Evolutionary conservation across 768 basidiomycete genomes (phyloP).

Genomic region (Mycena capillaripes): DNA sequence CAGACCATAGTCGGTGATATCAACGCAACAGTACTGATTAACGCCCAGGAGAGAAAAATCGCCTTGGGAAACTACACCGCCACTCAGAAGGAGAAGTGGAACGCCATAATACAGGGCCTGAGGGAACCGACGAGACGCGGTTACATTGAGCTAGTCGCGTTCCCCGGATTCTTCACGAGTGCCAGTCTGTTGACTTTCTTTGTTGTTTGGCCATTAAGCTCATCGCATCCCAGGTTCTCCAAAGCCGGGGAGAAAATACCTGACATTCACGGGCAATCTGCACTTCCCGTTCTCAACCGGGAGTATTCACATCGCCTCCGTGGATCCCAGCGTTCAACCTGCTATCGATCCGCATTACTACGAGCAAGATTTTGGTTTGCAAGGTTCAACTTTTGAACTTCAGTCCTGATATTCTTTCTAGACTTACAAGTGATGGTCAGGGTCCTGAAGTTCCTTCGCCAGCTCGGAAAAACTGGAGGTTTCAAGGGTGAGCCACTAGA

Average conservation of each 20-base stretch:
- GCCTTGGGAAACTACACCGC: not conserved
- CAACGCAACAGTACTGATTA: constrained; percentile 11
- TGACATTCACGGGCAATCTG: constrained; percentile 38
- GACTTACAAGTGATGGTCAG: constrained; percentile 10
- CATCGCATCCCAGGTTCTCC: constrained; percentile 18
- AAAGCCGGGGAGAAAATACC: constrained; percentile 39
- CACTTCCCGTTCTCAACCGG: constrained; percentile 44
- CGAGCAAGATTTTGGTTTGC: constrained; percentile 43
- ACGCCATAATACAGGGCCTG: constrained; percentile 9
- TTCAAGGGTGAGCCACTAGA: constrained; percentile 11
- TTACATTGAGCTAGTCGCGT: constrained; percentile 23
- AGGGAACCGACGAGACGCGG: constrained; percentile 20
- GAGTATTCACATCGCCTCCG: constrained; percentile 37
- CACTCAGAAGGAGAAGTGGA: constrained; percentile 29
- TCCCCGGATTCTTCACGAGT: constrained; percentile 26
- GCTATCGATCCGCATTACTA: constrained; percentile 44
- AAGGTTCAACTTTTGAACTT: not conserved
- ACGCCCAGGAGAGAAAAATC: constrained; percentile 17
- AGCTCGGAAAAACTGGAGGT: constrained; percentile 34
- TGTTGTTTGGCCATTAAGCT: too few species aligned
- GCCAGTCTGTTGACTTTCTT: constrained; percentile 9
- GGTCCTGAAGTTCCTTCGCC: constrained; percentile 39
- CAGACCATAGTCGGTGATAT: constrained; percentile 5
- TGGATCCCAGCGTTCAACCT: constrained; percentile 35
- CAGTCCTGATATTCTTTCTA: not conserved